Evolutionary conservation across 352 stramenopile species (phyloP).

Genomic region (Pythium guiyangense): DNA sequence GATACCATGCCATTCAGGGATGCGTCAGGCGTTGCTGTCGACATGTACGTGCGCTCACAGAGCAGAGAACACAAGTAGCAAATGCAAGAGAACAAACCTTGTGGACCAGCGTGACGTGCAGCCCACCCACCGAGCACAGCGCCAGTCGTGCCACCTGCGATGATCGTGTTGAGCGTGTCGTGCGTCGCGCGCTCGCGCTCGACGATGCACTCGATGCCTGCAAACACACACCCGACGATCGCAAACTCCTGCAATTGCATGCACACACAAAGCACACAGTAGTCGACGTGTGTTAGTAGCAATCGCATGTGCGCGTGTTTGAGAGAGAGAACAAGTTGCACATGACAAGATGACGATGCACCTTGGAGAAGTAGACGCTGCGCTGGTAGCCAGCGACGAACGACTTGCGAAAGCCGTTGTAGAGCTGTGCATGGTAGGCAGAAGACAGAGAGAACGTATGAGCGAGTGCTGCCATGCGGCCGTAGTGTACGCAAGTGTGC

Average conservation of each 20-base stretch:
- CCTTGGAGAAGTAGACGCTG: slow-evolving; percentile 87
- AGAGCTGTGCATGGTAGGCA: slow-evolving; percentile 37
- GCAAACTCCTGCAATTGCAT: slow-evolving; percentile 66
- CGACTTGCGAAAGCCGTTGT: slow-evolving; percentile 83
- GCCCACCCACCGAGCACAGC: slow-evolving; percentile 65
- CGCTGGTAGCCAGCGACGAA: slow-evolving; percentile 69
- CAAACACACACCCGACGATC: slow-evolving; percentile 76
- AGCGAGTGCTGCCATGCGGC: neutral
- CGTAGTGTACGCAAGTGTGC: neutral
- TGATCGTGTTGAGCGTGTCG: slow-evolving; percentile 75
- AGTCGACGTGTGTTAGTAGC: neutral
- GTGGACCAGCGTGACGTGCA: slow-evolving; percentile 48
- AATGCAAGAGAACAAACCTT: slow-evolving; percentile 31
- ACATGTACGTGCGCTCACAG: too few relatives aligned
- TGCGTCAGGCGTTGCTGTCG: neutral
- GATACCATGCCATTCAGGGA: neutral
- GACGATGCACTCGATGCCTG: slow-evolving; percentile 77
- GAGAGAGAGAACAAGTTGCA: neutral
- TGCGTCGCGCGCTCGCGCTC: slow-evolving; percentile 75
- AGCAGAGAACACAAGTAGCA: neutral
- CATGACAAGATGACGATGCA: slow-evolving; percentile 2
- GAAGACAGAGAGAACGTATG: neutral
- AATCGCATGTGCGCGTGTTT: neutral
- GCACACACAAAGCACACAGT: neutral
- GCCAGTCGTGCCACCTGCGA: slow-evolving; percentile 65